Percentiles rank a stretch among this genome's conserved stretches.
These are phyloP conservation scores for Verbascum thapsus DNA, from an alignment of 257 asterid species.

Conservation along the genomic window DNA sequence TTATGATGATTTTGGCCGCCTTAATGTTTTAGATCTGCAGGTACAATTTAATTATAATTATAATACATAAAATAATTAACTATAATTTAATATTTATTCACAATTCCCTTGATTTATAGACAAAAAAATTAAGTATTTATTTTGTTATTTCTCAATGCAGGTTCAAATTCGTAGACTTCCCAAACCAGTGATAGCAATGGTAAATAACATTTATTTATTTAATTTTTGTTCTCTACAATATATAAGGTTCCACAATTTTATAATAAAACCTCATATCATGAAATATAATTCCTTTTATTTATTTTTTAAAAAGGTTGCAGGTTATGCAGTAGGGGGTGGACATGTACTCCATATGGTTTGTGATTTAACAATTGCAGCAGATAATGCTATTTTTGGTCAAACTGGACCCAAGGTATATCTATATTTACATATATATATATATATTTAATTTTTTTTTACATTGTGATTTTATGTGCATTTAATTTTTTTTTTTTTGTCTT, in stretches of 20 bases:
- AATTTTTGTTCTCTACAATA: background rate
- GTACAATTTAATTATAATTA: conserved; percentile 37
- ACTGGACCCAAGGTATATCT: conserved; percentile 83
- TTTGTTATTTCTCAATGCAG: conserved; percentile 35
- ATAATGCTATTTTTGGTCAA: conserved; percentile 93
- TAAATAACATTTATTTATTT: conserved; percentile 24
- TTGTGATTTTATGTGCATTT: background rate
- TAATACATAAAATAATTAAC: no score
- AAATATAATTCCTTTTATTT: background rate
- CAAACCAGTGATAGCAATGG: conserved; percentile 98
- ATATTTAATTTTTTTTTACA: no score
- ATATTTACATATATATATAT: no score
- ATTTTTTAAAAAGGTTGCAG: conserved; percentile 71
- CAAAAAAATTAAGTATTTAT: background rate
- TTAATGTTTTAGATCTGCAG: conserved; percentile 91
- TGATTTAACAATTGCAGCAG: conserved; percentile 91
- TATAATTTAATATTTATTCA: no score
- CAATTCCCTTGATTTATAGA: background rate
- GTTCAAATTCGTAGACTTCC: conserved; percentile 97
- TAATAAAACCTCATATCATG: background rate
- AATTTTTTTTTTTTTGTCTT: background rate
- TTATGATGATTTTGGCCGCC: conserved; percentile 81
- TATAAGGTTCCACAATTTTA: background rate
- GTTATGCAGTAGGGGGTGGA: conserved; percentile 97
- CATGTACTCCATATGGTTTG: conserved; percentile 97